Percentiles rank a stretch among this genome's conserved stretches.
These are phyloP conservation scores for Dioszegia hungarica DNA, from an alignment of 768 basidiomycete genomes.

Conservation along the genomic window DNA sequence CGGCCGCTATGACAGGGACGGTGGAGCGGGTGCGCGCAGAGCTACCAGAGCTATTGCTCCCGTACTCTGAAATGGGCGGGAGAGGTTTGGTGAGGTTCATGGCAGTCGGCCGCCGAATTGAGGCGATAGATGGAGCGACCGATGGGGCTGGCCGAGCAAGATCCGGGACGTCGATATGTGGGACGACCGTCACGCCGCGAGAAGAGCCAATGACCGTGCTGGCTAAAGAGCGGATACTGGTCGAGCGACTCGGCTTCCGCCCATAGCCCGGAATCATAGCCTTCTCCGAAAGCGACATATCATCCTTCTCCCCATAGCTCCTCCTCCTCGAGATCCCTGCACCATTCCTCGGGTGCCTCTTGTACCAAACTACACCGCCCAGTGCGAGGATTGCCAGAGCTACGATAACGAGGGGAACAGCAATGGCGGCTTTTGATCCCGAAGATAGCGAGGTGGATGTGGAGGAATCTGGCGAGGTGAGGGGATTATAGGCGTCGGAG, in stretches of 20 bases:
- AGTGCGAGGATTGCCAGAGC: neutral
- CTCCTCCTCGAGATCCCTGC: neutral
- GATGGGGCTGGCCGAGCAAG: neutral
- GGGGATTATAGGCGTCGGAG: neutral
- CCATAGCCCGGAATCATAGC: neutral
- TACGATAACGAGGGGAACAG: neutral
- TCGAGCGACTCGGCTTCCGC: neutral
- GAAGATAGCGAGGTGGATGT: neutral
- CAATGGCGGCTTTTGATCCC: slow-evolving; percentile 1
- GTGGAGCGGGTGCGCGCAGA: neutral
- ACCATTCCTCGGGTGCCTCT: neutral
- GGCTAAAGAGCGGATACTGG: neutral
- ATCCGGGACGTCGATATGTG: neutral
- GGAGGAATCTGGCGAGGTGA: neutral
- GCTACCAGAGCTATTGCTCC: neutral
- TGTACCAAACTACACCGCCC: neutral
- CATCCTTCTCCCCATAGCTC: neutral
- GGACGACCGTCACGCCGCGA: slow-evolving; percentile 3
- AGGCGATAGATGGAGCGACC: neutral
- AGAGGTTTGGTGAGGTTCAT: slow-evolving; percentile 1
- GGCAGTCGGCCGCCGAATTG: neutral
- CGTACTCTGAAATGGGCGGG: slow-evolving; percentile 3
- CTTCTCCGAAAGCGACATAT: neutral
- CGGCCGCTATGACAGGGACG: slow-evolving; percentile 1
- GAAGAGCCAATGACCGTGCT: neutral